phyloP scores from a whole-genome alignment of 2,329 filamentous ascomycete genomes.

The Dactylellina cionopaga region DNA sequence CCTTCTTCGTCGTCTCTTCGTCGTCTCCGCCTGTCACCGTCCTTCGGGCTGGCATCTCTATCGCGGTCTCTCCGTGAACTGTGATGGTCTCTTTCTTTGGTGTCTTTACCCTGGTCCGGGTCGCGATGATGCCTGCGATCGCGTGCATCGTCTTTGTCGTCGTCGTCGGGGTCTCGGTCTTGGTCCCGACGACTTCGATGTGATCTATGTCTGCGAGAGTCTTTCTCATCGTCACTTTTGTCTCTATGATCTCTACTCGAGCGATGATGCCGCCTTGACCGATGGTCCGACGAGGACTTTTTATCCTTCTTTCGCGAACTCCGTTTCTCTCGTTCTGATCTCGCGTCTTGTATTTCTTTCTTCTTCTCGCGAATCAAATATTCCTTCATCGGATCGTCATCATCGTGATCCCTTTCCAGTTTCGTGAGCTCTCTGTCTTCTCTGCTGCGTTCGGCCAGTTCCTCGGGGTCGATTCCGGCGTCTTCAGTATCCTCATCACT shows the following conservation, averaged over 20 bases:
- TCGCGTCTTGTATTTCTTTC: conserved; percentile 80
- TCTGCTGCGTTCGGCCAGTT: conserved; percentile 62
- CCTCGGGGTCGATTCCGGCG: conserved; percentile 62
- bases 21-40: conserved; percentile 9
- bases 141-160: conserved; percentile 55
- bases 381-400: conserved; percentile 97
- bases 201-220: conserved; percentile 32
- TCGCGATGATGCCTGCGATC: conserved; percentile 58
- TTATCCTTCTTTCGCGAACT: conserved; percentile 62
- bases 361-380: conserved; percentile 91
- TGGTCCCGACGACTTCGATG: conserved; percentile 42
- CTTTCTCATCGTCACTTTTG: conserved; percentile 56
- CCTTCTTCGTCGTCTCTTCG: conserved; percentile 31
- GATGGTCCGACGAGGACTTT: conserved; percentile 34
- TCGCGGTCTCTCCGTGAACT: conserved; percentile 5
- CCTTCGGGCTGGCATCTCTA: conserved; percentile 5
- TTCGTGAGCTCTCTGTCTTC: conserved; percentile 83
- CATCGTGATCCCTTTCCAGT: conserved; percentile 82
- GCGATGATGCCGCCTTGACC: conserved; percentile 60
- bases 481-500: conserved; percentile 59
- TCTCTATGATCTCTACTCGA: conserved; percentile 63
- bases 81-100: neutral
- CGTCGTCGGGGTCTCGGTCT: conserved; percentile 49
- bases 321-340: conserved; percentile 65
- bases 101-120: conserved; percentile 8